These are phyloP conservation scores for Hypoxylon rubiginosum DNA, from an alignment of 2,329 filamentous ascomycete genomes.

Conservation along the genomic window DNA sequence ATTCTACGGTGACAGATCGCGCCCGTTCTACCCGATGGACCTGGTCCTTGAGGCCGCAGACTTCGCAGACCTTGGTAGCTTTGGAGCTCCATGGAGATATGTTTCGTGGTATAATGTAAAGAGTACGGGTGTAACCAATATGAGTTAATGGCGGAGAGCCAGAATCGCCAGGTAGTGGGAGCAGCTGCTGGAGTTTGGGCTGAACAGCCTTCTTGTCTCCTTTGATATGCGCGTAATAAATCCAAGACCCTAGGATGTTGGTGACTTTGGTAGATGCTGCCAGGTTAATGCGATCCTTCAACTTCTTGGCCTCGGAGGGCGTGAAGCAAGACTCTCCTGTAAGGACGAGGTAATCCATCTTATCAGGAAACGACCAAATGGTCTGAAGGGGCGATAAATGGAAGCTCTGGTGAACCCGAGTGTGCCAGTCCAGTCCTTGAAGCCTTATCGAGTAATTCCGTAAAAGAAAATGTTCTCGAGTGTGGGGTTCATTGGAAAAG, in stretches of 20 bases:
- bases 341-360: constrained; percentile 49
- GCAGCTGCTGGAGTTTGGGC: constrained; percentile 62
- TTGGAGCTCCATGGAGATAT: constrained; percentile 97
- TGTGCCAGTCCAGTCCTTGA: constrained; percentile 11
- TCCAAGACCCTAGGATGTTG: constrained; percentile 66
- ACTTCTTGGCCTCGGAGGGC: constrained; percentile 60
- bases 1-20: constrained; percentile 78
- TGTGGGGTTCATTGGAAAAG: constrained; percentile 22
- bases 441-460: constrained; percentile 18
- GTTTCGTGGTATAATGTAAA: constrained; percentile 55
- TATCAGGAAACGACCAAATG: constrained; percentile 21
- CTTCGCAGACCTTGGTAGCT: constrained; percentile 91
- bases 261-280: constrained; percentile 59
- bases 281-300: constrained; percentile 59
- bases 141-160: constrained; percentile 45
- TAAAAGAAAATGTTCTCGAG: constrained; percentile 35
- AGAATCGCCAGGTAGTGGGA: constrained; percentile 54
- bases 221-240: constrained; percentile 76
- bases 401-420: constrained; percentile 13
- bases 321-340: constrained; percentile 64
- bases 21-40: constrained; percentile 89
- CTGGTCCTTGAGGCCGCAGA: constrained; percentile 81
- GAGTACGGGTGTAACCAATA: constrained; percentile 46
- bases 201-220: constrained; percentile 57
- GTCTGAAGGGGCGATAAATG: constrained; percentile 8